Base-by-base conservation (phyloP, 2,329 filamentous ascomycete species). In the Orbilia blumenaviensis region DNA sequence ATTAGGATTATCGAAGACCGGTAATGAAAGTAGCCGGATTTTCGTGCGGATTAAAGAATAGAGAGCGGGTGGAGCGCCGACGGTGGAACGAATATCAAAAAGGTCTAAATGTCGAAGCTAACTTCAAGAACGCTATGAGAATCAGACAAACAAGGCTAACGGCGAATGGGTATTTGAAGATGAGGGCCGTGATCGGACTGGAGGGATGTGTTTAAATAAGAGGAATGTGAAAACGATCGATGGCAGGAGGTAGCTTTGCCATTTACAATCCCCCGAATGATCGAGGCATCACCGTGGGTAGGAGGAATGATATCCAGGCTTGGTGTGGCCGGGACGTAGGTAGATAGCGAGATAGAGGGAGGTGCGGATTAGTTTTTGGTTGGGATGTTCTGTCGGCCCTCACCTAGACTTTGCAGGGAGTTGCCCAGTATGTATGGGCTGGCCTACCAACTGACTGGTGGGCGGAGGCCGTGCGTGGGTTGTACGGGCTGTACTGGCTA, bases 261-360 rank as follows among this genome's bases (percentile, higher is more conserved):
- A 66, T 73, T 60, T n/a, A 66, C 44, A 66, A 73, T 62, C 69
- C 52, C 69, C 69, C 69, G 69, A 74, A 52, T 44, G 52, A 66
- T 74, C 41, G 61, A 74, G 48, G 32, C 42, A 67, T 48, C 58
- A 58, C 60, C 60, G 48, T 72, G 41, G 18, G 36, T 18, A 58
- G 50, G 25, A 72, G 67, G 67, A 66, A 72, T 66, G 67, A 66
- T 72, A 60, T 16, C 32, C 41, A 8, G 10, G 42, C 32, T 16
- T 54, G 25, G 32, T 50, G 42, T 29, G 34, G 58, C 21, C 36
- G 44, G 56, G 42, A 54, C 36, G 62, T 41, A 14, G 29, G 52
- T 41, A 56, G 32, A 66, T 36, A 42, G 62, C 34, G 50, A 50
- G 48, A 38, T n/a, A 29, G 29, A 44, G 25, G n/a, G 21, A 44